Conservation (phyloP, 805 yeast genomes). For the Wickerhamomyces mucosus region DNA sequence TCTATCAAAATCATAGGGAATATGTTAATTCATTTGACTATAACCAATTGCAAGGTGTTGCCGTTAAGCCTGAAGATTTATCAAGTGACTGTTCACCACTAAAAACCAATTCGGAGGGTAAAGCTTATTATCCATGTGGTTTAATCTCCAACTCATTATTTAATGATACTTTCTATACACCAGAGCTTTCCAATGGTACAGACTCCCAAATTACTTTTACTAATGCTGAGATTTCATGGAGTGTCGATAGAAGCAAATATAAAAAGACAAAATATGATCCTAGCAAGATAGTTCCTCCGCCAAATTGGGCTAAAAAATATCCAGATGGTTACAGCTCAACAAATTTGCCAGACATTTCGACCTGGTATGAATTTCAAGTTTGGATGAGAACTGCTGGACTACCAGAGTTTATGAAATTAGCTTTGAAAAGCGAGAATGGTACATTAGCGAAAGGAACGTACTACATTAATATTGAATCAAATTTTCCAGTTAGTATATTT, state of each 20-base stretch:
- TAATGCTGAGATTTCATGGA: constrained; percentile 73
- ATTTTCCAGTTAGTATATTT: constrained; percentile 73
- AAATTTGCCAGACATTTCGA: constrained; percentile 66
- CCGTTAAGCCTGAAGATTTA: constrained; percentile 44
- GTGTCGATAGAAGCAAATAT: constrained; percentile 62
- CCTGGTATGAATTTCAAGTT: constrained; percentile 81
- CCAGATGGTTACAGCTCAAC: constrained; percentile 86
- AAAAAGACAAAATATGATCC: constrained; percentile 63
- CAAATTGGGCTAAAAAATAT: constrained; percentile 70
- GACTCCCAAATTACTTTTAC: constrained; percentile 11
- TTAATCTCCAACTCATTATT: constrained; percentile 86
- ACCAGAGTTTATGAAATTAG: constrained; percentile 75
- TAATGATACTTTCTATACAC: constrained; percentile 72
- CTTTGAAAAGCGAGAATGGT: constrained; percentile 57
- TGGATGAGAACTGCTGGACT: constrained; percentile 98
- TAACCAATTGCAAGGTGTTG: constrained; percentile 71
- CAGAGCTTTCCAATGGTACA: constrained; percentile 20
- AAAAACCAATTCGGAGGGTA: constrained; percentile 39
- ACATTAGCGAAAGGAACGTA: constrained; percentile 60
- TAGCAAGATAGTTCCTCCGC: constrained; percentile 82
- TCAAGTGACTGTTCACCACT: constrained; percentile 55
- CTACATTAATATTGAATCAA: constrained; percentile 53
- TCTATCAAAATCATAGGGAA: constrained; percentile 90
- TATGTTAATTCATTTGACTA: constrained; percentile 81
- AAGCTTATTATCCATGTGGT: constrained; percentile 87